Base-by-base conservation (phyloP, 352 stramenopile genomes). In the Phytophthora constricta region DNA sequence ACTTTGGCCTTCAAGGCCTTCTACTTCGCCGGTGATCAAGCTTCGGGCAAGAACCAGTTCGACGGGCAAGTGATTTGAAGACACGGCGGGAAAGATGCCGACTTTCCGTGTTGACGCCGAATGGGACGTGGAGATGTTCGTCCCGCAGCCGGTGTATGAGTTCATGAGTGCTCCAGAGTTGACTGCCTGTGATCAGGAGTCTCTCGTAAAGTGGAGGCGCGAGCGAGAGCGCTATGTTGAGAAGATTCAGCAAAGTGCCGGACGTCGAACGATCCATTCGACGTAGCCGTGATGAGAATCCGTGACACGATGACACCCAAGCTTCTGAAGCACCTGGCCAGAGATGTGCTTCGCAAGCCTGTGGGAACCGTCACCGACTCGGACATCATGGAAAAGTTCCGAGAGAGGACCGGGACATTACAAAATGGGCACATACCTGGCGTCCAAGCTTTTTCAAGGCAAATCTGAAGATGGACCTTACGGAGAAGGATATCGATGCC, bases 161-260 rank as follows among this genome's bases (percentile, higher is more conserved):
- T 63, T 65, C 20, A 56, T 72, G 25, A 56, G 53, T 17, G 49
- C 58, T 23, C 50, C 56, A 19, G 27, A 57, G 57, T 23, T 76
- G 23, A 47, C 37, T 19, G 33, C 28, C 25, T 74, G 52, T 51
- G 59, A 68, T 9, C 53, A 64, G 41, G 53, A 56, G 19, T 59
- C 52, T 26, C 53, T 70, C 8, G 57, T 74, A 45, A 61, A 58
- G 4, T 67, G 61, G 42, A 42, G 11, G 16, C 17, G 58, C 13
- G 52, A 55, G 3, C 50, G 60, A 48, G 42, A 64, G 34, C 53
- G 47, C 45, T 74, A 60, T 50, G 66, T 56, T 49, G 27, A 54
- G 25, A 65, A 70, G 23, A 65, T 66, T 48, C 42, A 51, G 45
- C 51, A 74, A 17, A 58, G 37, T 70, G 54, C 41, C 39, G 27